phyloP scores from a whole-genome alignment of 257 asterid genomes.

The Petunia axillaris region DNA sequence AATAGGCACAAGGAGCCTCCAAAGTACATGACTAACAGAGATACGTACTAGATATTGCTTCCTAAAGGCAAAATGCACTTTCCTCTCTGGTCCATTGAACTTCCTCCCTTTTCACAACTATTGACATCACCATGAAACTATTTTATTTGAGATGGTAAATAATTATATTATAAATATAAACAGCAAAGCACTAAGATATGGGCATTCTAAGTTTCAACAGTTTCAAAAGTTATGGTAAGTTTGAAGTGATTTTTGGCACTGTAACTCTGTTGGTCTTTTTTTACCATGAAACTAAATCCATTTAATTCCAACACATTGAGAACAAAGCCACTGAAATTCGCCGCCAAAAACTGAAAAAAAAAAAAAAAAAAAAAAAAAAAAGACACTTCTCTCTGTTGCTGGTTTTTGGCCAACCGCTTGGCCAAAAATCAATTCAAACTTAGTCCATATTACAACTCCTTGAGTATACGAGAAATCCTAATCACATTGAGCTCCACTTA shows the following conservation, averaged over 20 bases:
- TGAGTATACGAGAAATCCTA: background rate
- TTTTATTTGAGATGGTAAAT: too few species aligned
- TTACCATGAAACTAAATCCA: background rate
- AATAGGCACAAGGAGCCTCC: background rate
- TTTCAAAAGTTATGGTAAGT: too few species aligned
- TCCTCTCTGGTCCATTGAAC: background rate
- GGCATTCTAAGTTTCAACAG: too few species aligned
- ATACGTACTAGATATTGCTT: background rate
- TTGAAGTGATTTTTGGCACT: too few species aligned
- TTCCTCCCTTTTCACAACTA: conserved; percentile 6
- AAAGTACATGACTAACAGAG: background rate
- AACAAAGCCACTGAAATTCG: background rate
- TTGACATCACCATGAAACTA: background rate
- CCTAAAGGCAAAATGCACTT: background rate
- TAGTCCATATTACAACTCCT: background rate
- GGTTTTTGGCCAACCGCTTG: background rate
- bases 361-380: background rate
- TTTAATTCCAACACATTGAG: conserved; percentile 1
- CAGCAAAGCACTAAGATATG: too few species aligned
- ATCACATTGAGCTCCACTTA: background rate
- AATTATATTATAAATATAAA: too few species aligned
- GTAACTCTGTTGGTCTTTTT: too few species aligned
- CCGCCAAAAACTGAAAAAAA: background rate
- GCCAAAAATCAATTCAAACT: background rate
- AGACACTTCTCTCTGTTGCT: conserved; percentile 1